Evolutionary conservation across 129 eudicot genomes (phyloP).

Genomic region (Flaveria robusta): DNA sequence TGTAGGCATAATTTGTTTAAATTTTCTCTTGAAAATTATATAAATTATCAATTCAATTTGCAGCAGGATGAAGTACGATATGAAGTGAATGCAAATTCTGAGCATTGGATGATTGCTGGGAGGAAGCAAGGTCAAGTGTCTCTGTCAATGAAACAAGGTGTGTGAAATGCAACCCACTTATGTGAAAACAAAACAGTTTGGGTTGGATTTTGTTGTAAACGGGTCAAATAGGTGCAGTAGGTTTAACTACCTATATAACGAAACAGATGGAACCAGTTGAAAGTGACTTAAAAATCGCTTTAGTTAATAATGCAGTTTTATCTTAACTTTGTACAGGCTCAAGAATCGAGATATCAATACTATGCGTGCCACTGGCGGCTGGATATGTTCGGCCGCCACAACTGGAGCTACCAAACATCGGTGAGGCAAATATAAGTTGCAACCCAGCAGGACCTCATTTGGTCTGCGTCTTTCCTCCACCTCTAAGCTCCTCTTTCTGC

Average conservation of each 20-base stretch:
- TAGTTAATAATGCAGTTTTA: too few species aligned
- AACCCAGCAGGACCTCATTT: conserved; percentile 96
- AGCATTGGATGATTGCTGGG: conserved; percentile 99
- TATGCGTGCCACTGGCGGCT: conserved; percentile 86
- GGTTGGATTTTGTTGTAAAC: not conserved
- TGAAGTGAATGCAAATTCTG: conserved; percentile 85
- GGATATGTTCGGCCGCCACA: conserved; percentile 97
- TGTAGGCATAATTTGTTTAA: not conserved
- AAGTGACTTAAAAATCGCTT: not conserved
- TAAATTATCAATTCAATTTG: not conserved
- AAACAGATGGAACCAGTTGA: not conserved
- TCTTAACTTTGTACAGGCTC: conserved; percentile 57
- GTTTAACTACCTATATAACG: not conserved
- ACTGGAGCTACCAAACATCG: conserved; percentile 74
- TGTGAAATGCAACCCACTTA: not conserved
- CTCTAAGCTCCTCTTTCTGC: conserved; percentile 90
- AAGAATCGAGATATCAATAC: conserved; percentile 71
- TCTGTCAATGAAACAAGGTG: conserved; percentile 86
- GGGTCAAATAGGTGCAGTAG: not conserved
- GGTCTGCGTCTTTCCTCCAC: conserved; percentile 91
- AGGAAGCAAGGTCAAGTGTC: conserved; percentile 86
- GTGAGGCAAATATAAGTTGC: conserved; percentile 74
- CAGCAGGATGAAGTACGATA: conserved; percentile 74
- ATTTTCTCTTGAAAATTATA: not conserved
- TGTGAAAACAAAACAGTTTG: not conserved